Evolutionary conservation across 805 yeast genomes (phyloP).

Genomic region (Candida mattraensis): DNA sequence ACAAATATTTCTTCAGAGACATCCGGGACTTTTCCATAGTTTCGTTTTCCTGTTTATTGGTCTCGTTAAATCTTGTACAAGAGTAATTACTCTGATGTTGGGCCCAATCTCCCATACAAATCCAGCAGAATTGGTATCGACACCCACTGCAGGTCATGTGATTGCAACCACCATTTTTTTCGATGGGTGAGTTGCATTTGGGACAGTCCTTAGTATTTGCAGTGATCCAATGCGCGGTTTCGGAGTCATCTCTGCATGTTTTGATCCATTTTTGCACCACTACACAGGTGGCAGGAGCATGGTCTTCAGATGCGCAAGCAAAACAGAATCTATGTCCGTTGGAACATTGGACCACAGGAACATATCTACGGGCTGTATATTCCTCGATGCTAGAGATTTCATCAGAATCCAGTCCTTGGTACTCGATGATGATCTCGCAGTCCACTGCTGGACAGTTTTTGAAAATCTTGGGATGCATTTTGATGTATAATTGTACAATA

Average conservation of each 20-base stretch:
- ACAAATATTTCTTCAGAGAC: slow-evolving; percentile 64
- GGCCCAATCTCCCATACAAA: slow-evolving; percentile 77
- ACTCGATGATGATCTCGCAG: slow-evolving; percentile 58
- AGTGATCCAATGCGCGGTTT: slow-evolving; percentile 82
- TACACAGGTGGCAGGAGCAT: slow-evolving; percentile 80
- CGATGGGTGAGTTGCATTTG: slow-evolving; percentile 73
- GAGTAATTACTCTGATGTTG: slow-evolving; percentile 65
- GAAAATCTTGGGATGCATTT: slow-evolving; percentile 45
- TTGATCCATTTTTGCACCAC: slow-evolving; percentile 69
- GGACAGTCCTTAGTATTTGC: slow-evolving; percentile 88
- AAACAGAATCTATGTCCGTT: slow-evolving; percentile 76
- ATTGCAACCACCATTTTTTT: slow-evolving; percentile 95
- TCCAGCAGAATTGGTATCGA: slow-evolving; percentile 86
- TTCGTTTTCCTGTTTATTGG: slow-evolving; percentile 38
- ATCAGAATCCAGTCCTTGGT: slow-evolving; percentile 33
- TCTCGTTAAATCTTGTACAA: slow-evolving; percentile 54
- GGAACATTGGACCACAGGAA: slow-evolving; percentile 72
- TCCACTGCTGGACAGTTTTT: slow-evolving; percentile 88
- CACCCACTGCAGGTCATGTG: slow-evolving; percentile 91
- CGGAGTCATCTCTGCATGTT: slow-evolving; percentile 83
- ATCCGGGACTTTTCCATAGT: slow-evolving; percentile 44
- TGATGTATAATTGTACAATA: slow-evolving; percentile 51
- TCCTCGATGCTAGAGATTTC: slow-evolving; percentile 29
- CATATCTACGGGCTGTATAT: slow-evolving; percentile 25
- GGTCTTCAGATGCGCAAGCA: slow-evolving; percentile 71